These are phyloP conservation scores for Secale cereale DNA, from an alignment of 176 grass and related monocot genomes.

Conservation along the genomic window DNA sequence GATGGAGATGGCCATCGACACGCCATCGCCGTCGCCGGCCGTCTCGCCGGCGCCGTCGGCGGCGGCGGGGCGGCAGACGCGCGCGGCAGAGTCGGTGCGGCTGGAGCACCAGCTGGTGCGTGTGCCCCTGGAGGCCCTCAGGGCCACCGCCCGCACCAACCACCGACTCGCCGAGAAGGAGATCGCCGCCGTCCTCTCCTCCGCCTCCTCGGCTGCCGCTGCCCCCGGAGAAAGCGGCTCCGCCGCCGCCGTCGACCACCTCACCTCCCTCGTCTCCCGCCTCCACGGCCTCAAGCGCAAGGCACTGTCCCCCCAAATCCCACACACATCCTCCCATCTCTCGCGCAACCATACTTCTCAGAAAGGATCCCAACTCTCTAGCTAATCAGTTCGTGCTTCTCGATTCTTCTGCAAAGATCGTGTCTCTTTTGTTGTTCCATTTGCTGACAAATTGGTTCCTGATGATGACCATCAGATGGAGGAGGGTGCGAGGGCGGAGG, in stretches of 20 bases:
- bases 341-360: neutral
- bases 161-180: slow-evolving; percentile 90
- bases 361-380: neutral
- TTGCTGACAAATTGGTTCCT: slow-evolving; percentile 17
- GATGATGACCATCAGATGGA: slow-evolving; percentile 46
- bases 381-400: neutral
- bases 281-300: slow-evolving; percentile 98
- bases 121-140: slow-evolving; percentile 82
- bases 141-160: slow-evolving; percentile 60
- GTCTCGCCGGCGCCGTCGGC: slow-evolving; percentile 10
- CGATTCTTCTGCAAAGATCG: neutral
- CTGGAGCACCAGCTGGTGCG: slow-evolving; percentile 88
- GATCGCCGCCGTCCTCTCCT: slow-evolving; percentile 60
- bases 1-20: slow-evolving; percentile 95
- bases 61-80: slow-evolving; percentile 38
- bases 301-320: slow-evolving; percentile 16
- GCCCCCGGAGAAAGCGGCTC: neutral
- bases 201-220: slow-evolving; percentile 30
- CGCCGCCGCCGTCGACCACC: slow-evolving; percentile 51
- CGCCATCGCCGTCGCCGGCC: slow-evolving; percentile 42
- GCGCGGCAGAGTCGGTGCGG: slow-evolving; percentile 63
- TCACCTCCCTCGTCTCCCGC: slow-evolving; percentile 86
- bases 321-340: neutral
- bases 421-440: neutral
- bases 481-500: slow-evolving; percentile 60